Evolutionary conservation across 306 rosid genomes (phyloP), one percentile per base, ranked within the genome.

Genomic region (Pyrus communis): DNA sequence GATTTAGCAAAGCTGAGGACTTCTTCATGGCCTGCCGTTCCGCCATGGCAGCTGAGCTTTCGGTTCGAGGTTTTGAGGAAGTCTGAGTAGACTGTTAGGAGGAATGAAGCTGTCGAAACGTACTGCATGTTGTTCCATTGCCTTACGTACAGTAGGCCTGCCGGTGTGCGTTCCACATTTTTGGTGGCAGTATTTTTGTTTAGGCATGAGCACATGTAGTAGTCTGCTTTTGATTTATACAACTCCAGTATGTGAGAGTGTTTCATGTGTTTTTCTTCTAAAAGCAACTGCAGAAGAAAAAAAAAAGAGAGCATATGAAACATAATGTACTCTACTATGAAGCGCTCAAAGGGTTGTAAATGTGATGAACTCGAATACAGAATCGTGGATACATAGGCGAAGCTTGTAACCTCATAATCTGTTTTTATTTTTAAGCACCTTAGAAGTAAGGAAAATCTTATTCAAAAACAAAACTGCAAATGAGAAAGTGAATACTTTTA

Each of bases 61-160:
- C 81, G 87, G 52, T 87, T 84, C 58, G 93, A 82, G 72, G 7
- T 70, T 62, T 74, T 64, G 59, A 96, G 98, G 75, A 78, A 84
- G 19, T 96, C 96, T 2, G 99, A 87, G 78, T 89, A 93, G 14
- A 85, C 14, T 30, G 96, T 86, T 65, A 96, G 97, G 5, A 96
- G 82, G 69, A 96, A 96, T 3, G 99, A 42, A 13, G 99, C 93
- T 8, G 97, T 88, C 52, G 99, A 86, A 69, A 96, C 98, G 55
- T 96, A 91, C 71, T 96, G 99, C 98, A 96, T 92, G 89, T 96
- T 96, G 88, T 96, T 96, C 99, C 99, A 96, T 40, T 91, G 93
- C 42, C 99, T 75, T 63, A 91, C 22, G 71, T 85, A 92, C 3
- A 96, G 64, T 55, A 96, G 80, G 11, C 99, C 99, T 3, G 88